Conservation (phyloP, 192 early-diverging fungal genomes). For the Coemansia pectinata region DNA sequence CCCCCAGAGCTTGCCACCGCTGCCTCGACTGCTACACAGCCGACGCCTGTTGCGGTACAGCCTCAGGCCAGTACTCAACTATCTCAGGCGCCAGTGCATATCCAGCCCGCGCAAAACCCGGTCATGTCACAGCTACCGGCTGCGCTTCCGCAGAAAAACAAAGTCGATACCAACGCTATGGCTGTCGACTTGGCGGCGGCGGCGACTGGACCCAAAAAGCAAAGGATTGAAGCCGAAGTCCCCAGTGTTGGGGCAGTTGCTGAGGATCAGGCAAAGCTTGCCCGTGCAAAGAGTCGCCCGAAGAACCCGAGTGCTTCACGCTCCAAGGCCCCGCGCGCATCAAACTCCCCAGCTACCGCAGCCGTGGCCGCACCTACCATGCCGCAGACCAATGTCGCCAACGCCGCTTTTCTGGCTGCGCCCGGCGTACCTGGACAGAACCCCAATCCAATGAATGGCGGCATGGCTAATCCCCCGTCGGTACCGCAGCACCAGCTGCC, state of each 20-base stretch:
- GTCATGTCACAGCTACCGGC: slow-evolving; percentile 10
- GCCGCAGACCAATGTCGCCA: neutral
- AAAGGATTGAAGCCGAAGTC: slow-evolving; percentile 18
- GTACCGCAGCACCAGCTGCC: slow-evolving; percentile 4
- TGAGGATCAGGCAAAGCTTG: slow-evolving; percentile 26
- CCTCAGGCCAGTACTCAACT: neutral
- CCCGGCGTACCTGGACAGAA: neutral
- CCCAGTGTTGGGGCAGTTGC: neutral
- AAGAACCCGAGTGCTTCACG: slow-evolving; percentile 12
- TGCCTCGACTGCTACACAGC: neutral
- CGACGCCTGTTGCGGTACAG: slow-evolving; percentile 9
- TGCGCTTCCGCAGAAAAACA: slow-evolving; percentile 38
- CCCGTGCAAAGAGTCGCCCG: slow-evolving; percentile 27
- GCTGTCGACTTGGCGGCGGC: neutral
- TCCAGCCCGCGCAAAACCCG: slow-evolving; percentile 29
- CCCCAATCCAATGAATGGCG: neutral
- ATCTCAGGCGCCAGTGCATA: slow-evolving; percentile 15
- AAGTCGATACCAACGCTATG: slow-evolving; percentile 11
- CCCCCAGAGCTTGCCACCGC: slow-evolving; percentile 28
- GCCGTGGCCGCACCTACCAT: slow-evolving; percentile 14
- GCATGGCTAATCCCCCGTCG: neutral
- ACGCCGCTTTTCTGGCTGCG: neutral
- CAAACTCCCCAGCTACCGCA: slow-evolving; percentile 43
- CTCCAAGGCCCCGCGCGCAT: slow-evolving; percentile 22
- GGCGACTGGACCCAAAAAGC: slow-evolving; percentile 13